phyloP scores from a whole-genome alignment of 306 rosid genomes.

The Vicia faba region DNA sequence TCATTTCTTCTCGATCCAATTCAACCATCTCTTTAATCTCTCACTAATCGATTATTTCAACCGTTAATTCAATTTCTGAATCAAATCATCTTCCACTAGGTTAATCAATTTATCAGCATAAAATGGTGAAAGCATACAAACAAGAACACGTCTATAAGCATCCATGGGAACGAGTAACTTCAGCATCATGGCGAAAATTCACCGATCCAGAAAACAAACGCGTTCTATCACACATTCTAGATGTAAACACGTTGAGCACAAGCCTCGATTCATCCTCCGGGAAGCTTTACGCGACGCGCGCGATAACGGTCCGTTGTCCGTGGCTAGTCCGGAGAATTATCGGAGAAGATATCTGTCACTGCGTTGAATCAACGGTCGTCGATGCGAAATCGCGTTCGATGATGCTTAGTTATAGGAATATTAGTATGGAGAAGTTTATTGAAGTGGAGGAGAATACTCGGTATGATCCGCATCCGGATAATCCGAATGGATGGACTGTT shows the following conservation, averaged over 20 bases:
- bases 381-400: slow-evolving; percentile 62
- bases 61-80: neutral
- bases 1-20: neutral
- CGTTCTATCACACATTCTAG: slow-evolving; percentile 68
- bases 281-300: slow-evolving; percentile 75
- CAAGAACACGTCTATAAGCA: slow-evolving; percentile 88
- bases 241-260: slow-evolving; percentile 77
- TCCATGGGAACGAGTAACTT: slow-evolving; percentile 92
- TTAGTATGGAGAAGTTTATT: slow-evolving; percentile 75
- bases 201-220: slow-evolving; percentile 81
- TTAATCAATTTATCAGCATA: neutral
- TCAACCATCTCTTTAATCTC: neutral
- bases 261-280: slow-evolving; percentile 59
- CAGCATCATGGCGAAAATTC: slow-evolving; percentile 94
- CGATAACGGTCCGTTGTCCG: slow-evolving; percentile 73
- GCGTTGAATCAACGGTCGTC: slow-evolving; percentile 70
- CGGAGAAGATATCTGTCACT: slow-evolving; percentile 89
- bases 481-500: slow-evolving; percentile 67
- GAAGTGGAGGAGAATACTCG: slow-evolving; percentile 78
- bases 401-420: slow-evolving; percentile 61
- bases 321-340: slow-evolving; percentile 72
- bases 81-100: no score
- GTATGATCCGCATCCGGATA: slow-evolving; percentile 74
- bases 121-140: slow-evolving; percentile 71
- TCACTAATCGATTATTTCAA: neutral